These are phyloP conservation scores for Sarocladium brachiariae DNA, from an alignment of 2,329 filamentous ascomycete species.

Conservation along the genomic window DNA sequence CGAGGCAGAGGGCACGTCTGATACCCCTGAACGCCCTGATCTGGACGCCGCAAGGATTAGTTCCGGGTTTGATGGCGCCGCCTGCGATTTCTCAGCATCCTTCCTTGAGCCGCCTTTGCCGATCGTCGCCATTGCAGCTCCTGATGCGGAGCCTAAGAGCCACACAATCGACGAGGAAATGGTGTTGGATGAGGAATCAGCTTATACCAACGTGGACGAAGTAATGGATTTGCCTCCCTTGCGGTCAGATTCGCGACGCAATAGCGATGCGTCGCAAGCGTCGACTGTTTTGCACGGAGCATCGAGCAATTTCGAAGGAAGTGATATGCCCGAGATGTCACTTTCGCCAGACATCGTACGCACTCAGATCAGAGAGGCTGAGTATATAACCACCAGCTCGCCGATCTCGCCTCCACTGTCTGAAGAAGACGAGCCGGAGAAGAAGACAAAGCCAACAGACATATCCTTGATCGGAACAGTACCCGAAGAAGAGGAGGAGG, in stretches of 20 bases:
- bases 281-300: slow-evolving; percentile 32
- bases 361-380: slow-evolving; percentile 23
- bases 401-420: slow-evolving; percentile 40
- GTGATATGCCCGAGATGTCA: slow-evolving; percentile 37
- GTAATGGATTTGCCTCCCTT: slow-evolving; percentile 31
- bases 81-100: background rate
- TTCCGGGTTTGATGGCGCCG: background rate
- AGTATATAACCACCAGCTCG: slow-evolving; percentile 32
- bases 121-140: background rate
- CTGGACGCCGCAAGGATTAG: too few relatives aligned
- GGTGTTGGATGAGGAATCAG: slow-evolving; percentile 1
- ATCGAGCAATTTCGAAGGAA: slow-evolving; percentile 32
- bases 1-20: background rate
- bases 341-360: slow-evolving; percentile 31
- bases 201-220: slow-evolving; percentile 17
- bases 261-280: slow-evolving; percentile 27
- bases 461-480: slow-evolving; percentile 33
- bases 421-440: background rate
- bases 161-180: background rate
- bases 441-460: slow-evolving; percentile 14
- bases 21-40: background rate
- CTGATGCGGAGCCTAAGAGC: background rate
- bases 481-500: slow-evolving; percentile 35
- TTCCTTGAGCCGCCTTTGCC: background rate
- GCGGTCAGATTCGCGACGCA: slow-evolving; percentile 21